A percentile compares a stretch with the other conserved stretches of the same genome.
Conservation (phyloP, 2,329 filamentous ascomycete genomes). For the Monosporascus sp. region DNA sequence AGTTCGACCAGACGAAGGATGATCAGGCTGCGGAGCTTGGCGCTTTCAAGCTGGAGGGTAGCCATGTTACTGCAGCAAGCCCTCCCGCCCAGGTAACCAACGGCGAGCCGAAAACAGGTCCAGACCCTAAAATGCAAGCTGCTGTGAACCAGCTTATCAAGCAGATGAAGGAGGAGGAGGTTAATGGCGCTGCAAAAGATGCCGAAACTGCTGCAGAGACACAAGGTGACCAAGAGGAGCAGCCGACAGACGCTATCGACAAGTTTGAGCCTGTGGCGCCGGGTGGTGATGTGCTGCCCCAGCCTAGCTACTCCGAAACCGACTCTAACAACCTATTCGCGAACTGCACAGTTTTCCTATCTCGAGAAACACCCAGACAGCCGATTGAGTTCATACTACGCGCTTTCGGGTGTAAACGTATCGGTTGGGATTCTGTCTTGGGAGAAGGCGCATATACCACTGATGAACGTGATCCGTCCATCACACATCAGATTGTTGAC, state of each 20-base stretch:
- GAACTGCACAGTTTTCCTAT: conserved; percentile 86
- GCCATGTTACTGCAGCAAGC: conserved; percentile 50
- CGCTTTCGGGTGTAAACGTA: conserved; percentile 89
- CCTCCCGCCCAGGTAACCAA: conserved; percentile 47
- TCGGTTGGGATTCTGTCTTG: conserved; percentile 89
- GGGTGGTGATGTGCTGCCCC: conserved; percentile 78
- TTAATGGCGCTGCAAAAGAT: conserved; percentile 37
- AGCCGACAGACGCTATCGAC: conserved; percentile 65
- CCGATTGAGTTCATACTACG: conserved; percentile 89
- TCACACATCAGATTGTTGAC: conserved; percentile 96
- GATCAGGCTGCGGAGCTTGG: conserved; percentile 84
- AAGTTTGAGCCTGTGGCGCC: conserved; percentile 82
- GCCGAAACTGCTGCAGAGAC: conserved; percentile 33
- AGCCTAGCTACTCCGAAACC: conserved; percentile 63
- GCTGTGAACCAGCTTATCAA: conserved; percentile 64
- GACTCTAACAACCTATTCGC: conserved; percentile 75
- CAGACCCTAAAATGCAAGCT: conserved; percentile 58
- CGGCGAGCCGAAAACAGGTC: conserved; percentile 45
- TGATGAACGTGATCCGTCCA: conserved; percentile 78
- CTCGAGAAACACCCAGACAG: conserved; percentile 85
- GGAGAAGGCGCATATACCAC: conserved; percentile 91
- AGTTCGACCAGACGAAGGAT: conserved; percentile 82
- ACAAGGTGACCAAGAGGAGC: conserved; percentile 40
- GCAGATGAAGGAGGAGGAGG: conserved; percentile 57
- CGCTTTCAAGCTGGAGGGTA: conserved; percentile 85